Percentiles rank a stretch among this genome's conserved stretches.
These are phyloP conservation scores for Fusarium sp. DNA, from an alignment of 2,329 filamentous ascomycete species.

Conservation along the genomic window DNA sequence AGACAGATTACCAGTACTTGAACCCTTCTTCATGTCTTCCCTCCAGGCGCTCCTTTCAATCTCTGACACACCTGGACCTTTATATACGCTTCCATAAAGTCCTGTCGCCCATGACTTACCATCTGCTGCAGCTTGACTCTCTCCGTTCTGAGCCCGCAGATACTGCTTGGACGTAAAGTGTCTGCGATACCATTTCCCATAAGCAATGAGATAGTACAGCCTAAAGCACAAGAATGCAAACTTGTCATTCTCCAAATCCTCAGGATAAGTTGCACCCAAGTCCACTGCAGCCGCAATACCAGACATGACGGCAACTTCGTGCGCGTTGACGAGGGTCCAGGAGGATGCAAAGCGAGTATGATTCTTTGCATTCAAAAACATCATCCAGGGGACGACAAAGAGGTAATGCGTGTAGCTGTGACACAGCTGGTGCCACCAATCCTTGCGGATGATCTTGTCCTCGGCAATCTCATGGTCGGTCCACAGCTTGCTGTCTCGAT, in stretches of 20 bases:
- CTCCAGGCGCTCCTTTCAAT: slow-evolving; percentile 65
- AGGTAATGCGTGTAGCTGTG: slow-evolving; percentile 31
- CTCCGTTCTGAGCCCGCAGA: slow-evolving; percentile 16
- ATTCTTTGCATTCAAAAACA: slow-evolving; percentile 32
- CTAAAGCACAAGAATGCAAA: slow-evolving; percentile 71
- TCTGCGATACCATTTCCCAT: slow-evolving; percentile 69
- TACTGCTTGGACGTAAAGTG: slow-evolving; percentile 44
- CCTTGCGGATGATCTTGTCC: slow-evolving; percentile 32
- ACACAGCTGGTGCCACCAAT: slow-evolving; percentile 33
- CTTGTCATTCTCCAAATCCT: slow-evolving; percentile 68
- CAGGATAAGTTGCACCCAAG: slow-evolving; percentile 19
- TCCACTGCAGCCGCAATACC: slow-evolving; percentile 31
- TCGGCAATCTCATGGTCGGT: slow-evolving; percentile 24
- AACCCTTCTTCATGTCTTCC: slow-evolving; percentile 52
- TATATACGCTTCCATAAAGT: slow-evolving; percentile 68
- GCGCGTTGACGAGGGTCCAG: slow-evolving; percentile 23
- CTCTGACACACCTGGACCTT: slow-evolving; percentile 65
- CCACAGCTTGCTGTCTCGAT: slow-evolving; percentile 28
- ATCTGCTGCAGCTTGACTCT: slow-evolving; percentile 54
- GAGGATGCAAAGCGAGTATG: slow-evolving; percentile 26
- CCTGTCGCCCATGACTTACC: slow-evolving; percentile 68
- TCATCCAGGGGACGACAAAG: slow-evolving; percentile 28
- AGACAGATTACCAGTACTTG: slow-evolving; percentile 51
- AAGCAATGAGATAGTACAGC: slow-evolving; percentile 69
- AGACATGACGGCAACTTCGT: slow-evolving; percentile 27